Percentiles rank a stretch among this genome's conserved stretches.
These are phyloP conservation scores for Hygrophorus russula DNA, from an alignment of 768 basidiomycete species.

Conservation along the genomic window DNA sequence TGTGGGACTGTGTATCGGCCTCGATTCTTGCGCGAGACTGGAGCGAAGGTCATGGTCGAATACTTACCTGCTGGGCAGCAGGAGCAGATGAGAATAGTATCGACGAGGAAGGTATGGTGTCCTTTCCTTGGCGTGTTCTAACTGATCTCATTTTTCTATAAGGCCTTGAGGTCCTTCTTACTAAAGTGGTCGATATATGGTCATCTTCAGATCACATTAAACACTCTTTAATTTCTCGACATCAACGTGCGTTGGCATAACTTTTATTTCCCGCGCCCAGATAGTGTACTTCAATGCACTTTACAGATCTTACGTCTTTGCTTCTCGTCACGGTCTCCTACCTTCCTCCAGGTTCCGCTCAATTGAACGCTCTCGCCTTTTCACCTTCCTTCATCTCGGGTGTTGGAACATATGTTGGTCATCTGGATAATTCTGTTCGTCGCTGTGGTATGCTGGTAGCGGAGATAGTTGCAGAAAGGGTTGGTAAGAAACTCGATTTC, in stretches of 20 bases:
- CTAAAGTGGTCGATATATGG: conserved; percentile 54
- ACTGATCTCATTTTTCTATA: conserved; percentile 2
- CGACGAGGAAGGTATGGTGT: conserved; percentile 20
- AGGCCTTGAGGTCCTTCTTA: conserved; percentile 40
- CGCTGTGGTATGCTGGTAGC: conserved; percentile 89
- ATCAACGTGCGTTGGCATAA: conserved; percentile 48
- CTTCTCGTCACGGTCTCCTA: conserved; percentile 57
- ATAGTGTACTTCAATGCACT: background rate
- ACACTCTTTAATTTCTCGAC: conserved; percentile 62
- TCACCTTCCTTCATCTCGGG: conserved; percentile 55
- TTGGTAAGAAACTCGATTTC: conserved; percentile 64
- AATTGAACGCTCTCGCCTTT: conserved; percentile 33
- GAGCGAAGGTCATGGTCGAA: conserved; percentile 44
- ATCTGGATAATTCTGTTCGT: conserved; percentile 65
- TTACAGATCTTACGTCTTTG: conserved; percentile 59
- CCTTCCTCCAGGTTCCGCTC: conserved; percentile 39
- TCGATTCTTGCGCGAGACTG: conserved; percentile 49
- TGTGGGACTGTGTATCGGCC: conserved; percentile 39
- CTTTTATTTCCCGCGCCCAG: background rate
- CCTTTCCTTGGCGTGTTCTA: background rate
- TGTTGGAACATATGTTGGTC: conserved; percentile 66
- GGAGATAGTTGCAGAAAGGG: conserved; percentile 58
- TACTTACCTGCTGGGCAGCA: conserved; percentile 64
- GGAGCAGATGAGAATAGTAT: conserved; percentile 21
- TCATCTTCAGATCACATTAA: conserved; percentile 66